Percentiles rank a stretch among this genome's conserved stretches.
Evolutionary conservation across 495 filamentous ascomycete species (phyloP).

Genomic region (Neurospora discreta): DNA sequence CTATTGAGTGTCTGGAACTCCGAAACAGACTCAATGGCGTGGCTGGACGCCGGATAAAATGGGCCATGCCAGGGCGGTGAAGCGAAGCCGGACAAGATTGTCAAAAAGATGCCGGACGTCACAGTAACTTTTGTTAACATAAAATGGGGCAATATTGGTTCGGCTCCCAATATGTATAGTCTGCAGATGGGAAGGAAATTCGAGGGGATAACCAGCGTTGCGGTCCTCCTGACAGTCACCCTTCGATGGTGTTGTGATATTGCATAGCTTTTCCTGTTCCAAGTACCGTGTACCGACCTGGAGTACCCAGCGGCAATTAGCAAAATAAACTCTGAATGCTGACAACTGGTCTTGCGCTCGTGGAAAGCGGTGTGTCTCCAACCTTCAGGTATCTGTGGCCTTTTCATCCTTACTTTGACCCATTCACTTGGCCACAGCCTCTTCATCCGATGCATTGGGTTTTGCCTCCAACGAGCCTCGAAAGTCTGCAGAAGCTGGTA

Average conservation of each 20-base stretch:
- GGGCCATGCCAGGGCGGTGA: constrained; percentile 50
- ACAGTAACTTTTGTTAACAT: constrained; percentile 52
- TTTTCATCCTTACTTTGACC: background rate
- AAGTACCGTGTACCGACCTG: background rate
- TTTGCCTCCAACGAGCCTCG: background rate
- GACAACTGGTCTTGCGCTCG: background rate
- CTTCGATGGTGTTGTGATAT: background rate
- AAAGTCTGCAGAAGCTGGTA: background rate
- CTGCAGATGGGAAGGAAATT: background rate
- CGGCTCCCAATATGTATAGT: constrained; percentile 22
- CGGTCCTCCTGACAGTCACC: background rate
- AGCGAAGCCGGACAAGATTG: constrained; percentile 39
- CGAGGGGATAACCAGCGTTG: background rate
- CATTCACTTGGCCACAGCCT: background rate
- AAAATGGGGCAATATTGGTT: constrained; percentile 52
- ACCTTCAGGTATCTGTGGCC: background rate
- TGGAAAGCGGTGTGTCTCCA: background rate
- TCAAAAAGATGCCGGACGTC: constrained; percentile 32
- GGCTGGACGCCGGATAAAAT: constrained; percentile 45
- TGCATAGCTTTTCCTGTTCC: background rate
- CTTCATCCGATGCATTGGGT: background rate
- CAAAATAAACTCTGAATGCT: background rate
- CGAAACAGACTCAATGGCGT: constrained; percentile 46
- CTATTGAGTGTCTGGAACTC: constrained; percentile 56
- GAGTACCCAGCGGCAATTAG: background rate